phyloP scores from a whole-genome alignment of 179 eudicot species.

The Silene coronaria region DNA sequence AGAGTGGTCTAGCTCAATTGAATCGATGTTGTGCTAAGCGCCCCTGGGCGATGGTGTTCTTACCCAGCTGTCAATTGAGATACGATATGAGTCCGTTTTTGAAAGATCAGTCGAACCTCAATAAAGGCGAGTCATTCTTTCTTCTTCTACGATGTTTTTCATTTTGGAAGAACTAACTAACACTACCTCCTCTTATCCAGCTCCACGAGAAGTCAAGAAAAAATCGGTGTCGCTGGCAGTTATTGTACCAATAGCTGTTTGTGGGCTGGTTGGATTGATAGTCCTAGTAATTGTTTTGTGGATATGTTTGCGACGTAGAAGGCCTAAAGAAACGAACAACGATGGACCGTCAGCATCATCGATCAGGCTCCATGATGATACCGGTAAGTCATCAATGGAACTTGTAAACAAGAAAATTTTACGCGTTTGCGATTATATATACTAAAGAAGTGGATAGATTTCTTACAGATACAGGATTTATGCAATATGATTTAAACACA shows the following conservation, averaged over 20 bases:
- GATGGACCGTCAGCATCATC: not conserved
- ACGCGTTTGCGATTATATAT: no score
- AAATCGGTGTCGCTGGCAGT: slow-evolving; percentile 1
- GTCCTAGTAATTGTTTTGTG: not conserved
- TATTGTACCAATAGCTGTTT: slow-evolving; percentile 16
- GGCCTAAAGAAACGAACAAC: not conserved
- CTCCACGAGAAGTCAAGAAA: not conserved
- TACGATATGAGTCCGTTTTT: slow-evolving; percentile 15
- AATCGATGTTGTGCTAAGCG: not conserved
- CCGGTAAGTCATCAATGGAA: not conserved
- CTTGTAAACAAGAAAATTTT: no score
- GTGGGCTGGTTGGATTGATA: not conserved
- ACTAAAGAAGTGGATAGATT: not conserved
- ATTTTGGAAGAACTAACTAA: not conserved
- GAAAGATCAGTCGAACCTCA: not conserved
- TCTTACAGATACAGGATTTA: slow-evolving; percentile 19
- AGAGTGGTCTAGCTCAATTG: not conserved
- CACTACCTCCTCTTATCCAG: not conserved
- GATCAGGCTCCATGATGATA: not conserved
- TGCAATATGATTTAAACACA: slow-evolving; percentile 28
- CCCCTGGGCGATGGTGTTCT: not conserved
- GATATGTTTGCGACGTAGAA: not conserved
- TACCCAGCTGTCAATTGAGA: slow-evolving; percentile 20
- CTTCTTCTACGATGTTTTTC: not conserved
- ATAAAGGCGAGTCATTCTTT: not conserved